These are phyloP conservation scores for Dorcoceras hygrometricum DNA, from an alignment of 257 asterid species.

Conservation along the genomic window DNA sequence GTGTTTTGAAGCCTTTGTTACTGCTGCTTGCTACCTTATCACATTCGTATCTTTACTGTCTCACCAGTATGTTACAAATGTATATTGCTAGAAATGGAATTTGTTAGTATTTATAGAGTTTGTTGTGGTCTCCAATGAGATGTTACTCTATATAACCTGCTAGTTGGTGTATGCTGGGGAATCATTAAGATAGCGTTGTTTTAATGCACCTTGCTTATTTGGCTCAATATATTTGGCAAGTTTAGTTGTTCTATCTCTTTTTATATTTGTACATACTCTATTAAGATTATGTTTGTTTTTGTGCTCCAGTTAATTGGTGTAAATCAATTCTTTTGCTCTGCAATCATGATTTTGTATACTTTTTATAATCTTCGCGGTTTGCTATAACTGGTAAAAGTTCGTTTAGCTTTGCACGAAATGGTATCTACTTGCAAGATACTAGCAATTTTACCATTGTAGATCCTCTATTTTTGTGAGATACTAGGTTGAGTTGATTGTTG, in stretches of 20 bases:
- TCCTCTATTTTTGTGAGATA: neutral
- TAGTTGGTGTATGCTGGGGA: neutral
- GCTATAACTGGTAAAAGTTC: neutral
- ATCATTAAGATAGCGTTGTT: neutral
- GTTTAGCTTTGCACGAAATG: neutral
- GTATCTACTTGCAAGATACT: too few relatives aligned
- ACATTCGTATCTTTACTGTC: neutral
- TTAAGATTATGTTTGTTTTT: neutral
- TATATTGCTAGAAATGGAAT: neutral
- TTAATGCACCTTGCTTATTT: neutral
- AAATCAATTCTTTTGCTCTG: neutral
- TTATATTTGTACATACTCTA: too few relatives aligned
- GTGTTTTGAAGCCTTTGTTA: too few relatives aligned
- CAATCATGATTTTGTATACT: neutral
- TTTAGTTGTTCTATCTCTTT: neutral
- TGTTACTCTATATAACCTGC: neutral
- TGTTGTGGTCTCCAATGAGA: neutral
- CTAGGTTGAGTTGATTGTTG: neutral
- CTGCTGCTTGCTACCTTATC: neutral
- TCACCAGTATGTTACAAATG: too few relatives aligned
- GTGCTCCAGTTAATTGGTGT: neutral
- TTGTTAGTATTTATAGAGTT: neutral
- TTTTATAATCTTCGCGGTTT: neutral
- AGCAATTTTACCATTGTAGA: neutral
- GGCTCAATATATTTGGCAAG: neutral